Base-by-base conservation (phyloP, 768 basidiomycete species). In the Mycena haematopus region DNA sequence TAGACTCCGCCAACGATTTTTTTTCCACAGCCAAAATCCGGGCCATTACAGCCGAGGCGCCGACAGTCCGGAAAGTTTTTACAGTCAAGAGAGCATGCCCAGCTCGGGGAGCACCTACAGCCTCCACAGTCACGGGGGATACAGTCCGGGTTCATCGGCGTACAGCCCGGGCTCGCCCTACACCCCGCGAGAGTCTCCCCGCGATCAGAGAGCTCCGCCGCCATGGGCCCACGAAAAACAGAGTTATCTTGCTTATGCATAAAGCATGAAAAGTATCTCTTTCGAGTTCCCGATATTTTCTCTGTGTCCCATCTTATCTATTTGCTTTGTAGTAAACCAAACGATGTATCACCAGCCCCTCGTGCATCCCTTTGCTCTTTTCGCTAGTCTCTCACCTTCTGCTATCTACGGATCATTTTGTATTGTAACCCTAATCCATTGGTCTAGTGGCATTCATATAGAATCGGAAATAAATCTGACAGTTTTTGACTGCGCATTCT, bases 211-310 rank as follows among this genome's bases (percentile, higher is more conserved):
- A 4, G 50, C 17, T 3, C 21, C 36, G 7, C 21, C 36, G 3
- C 40, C 58, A 0, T 56, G 54, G 56, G 22, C 27, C n/a, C 24
- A 40, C 11, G 63, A 55, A 19, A 53, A 59, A 13, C 52, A 50
- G n/a, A 63, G 52, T 21, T 22, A 45, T 25, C n/a, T 55, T 14
- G 9, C 29, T 31, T 31, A 31, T 9, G 9, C 9, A 31, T 31
- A 31, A 31, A 9, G 29, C 29, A 31, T 31, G 9, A 31, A 9
- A 25, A 54, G n/a, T 31, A 35, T 49, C 13, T 29, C 47, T 15
- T 40, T 27, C 3, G 6, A 2, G 21, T n/a, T 47, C 56, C 11
- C 22, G 14, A 19, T 13, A 24, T 25, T 25, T 31, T 14, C 15
- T 15, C 35, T 19, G 40, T 6, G 15, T 42, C 19, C 40, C 3